Evolutionary conservation across 2,329 filamentous ascomycete species (phyloP).

Genomic region (Pyricularia pennisetigena): DNA sequence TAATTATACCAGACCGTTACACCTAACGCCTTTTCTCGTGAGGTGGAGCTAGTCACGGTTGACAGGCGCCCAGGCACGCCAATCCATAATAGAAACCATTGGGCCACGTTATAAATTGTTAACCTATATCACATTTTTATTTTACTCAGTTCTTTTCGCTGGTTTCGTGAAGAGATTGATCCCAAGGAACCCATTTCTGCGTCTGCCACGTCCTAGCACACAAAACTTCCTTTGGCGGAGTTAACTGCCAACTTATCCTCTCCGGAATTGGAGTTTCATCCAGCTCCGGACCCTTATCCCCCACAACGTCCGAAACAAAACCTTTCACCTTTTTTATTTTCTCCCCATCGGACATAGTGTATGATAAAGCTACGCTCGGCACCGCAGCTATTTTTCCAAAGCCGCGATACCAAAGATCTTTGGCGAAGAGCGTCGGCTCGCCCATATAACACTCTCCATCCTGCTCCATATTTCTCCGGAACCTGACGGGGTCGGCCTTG

Average conservation of each 20-base stretch:
- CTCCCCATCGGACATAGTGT: slow-evolving; percentile 32
- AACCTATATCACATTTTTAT: too few species aligned
- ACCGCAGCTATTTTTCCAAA: slow-evolving; percentile 44
- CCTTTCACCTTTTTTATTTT: slow-evolving; percentile 41
- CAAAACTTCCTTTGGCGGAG: slow-evolving; percentile 34
- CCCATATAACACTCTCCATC: slow-evolving; percentile 39
- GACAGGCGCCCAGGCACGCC: too few species aligned
- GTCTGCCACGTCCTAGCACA: slow-evolving; percentile 32
- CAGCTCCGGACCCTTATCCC: slow-evolving; percentile 16
- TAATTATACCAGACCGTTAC: too few species aligned
- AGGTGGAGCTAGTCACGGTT: too few species aligned
- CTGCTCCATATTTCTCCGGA: slow-evolving; percentile 24
- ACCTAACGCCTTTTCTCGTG: too few species aligned
- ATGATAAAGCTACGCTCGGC: slow-evolving; percentile 45
- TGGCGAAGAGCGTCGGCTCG: slow-evolving; percentile 46
- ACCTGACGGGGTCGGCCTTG: slow-evolving; percentile 23
- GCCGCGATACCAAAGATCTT: slow-evolving; percentile 43
- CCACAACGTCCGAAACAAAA: slow-evolving; percentile 28
- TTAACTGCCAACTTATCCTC: slow-evolving; percentile 29
- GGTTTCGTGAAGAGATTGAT: not conserved
- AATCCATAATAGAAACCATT: too few species aligned
- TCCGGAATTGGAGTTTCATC: slow-evolving; percentile 8
- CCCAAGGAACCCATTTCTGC: not conserved
- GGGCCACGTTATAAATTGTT: too few species aligned
- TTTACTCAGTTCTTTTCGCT: not conserved